Evolutionary conservation across 2,329 filamentous ascomycete species (phyloP).

Genomic region (Cryphonectria radicalis): DNA sequence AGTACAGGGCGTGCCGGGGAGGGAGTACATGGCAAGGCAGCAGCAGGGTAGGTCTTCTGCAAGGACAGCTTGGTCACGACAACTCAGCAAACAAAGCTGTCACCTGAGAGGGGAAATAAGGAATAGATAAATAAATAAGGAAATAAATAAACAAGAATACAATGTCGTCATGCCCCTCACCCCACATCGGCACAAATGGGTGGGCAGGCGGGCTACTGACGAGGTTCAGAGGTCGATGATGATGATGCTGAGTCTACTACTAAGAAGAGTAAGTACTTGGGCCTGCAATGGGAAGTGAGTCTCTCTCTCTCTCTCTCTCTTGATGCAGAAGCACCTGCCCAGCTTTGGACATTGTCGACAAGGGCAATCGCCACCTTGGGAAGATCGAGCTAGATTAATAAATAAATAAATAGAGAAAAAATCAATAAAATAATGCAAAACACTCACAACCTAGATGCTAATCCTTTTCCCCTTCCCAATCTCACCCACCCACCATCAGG

Average conservation of each 20-base stretch:
- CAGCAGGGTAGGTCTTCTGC: not conserved
- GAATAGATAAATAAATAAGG: too few species aligned
- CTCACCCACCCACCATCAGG: not conserved
- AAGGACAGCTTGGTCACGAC: not conserved
- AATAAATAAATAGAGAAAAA: not conserved
- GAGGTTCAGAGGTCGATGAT: not conserved
- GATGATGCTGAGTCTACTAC: not conserved
- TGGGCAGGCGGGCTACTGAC: not conserved
- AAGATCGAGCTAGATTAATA: not conserved
- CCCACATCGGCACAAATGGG: not conserved
- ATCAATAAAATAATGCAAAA: not conserved
- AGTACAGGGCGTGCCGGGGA: too few species aligned
- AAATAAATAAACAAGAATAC: too few species aligned
- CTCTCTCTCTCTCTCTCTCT: too few species aligned
- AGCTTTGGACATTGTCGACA: not conserved
- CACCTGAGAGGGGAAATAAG: not conserved
- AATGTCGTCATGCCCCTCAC: not conserved
- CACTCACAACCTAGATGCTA: not conserved
- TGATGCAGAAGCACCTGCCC: not conserved
- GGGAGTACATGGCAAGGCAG: not conserved
- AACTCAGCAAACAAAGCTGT: not conserved
- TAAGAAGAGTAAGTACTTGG: not conserved
- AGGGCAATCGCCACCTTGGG: not conserved
- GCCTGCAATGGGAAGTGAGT: not conserved
- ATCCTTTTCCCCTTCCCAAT: not conserved